These are phyloP conservation scores for Cryomyces minteri DNA, from an alignment of 495 filamentous ascomycete genomes.

Conservation along the genomic window DNA sequence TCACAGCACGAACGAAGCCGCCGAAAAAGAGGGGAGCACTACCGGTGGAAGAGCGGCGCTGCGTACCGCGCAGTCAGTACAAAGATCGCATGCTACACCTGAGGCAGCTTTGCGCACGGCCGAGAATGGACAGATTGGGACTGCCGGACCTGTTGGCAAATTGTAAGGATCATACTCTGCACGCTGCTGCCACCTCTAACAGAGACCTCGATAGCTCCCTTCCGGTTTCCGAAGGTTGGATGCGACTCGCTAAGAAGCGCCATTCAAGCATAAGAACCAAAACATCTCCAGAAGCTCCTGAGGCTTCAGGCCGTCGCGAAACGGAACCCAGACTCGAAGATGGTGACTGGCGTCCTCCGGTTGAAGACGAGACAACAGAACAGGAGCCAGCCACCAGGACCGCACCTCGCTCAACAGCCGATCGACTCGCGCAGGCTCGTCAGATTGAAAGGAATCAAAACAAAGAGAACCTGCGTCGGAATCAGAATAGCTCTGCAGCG, in stretches of 20 bases:
- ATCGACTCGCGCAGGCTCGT: too few species aligned
- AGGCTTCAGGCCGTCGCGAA: neutral
- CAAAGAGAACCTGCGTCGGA: constrained; percentile 6
- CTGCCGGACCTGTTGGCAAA: neutral
- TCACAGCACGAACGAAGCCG: neutral
- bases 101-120: neutral
- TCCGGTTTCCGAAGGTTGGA: neutral
- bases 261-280: neutral
- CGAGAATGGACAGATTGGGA: neutral
- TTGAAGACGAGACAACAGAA: neutral
- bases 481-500: neutral
- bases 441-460: constrained; percentile 10
- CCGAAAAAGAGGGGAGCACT: neutral
- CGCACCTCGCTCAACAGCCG: too few species aligned
- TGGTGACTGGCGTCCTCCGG: neutral
- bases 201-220: neutral
- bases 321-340: neutral
- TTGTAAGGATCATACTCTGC: neutral
- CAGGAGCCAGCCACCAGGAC: too few species aligned
- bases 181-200: neutral
- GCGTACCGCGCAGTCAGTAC: neutral
- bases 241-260: neutral
- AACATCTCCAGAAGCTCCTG: too few species aligned
- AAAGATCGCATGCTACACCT: neutral
- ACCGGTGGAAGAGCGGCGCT: constrained; percentile 3